These are phyloP conservation scores for Boechera stricta DNA, from an alignment of 345 rosid genomes.

Conservation along the genomic window DNA sequence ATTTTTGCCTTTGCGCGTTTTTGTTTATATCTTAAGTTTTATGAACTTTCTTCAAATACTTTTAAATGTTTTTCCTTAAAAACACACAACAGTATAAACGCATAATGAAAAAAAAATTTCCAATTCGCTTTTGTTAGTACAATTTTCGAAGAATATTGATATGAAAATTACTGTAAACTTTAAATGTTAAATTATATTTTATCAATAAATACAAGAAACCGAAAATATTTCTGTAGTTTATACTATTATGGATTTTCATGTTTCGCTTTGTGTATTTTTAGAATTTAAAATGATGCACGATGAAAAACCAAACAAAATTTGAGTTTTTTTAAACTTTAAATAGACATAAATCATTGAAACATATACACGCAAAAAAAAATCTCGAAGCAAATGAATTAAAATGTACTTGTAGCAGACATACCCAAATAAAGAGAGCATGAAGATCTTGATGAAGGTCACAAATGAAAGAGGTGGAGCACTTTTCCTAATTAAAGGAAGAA, in stretches of 20 bases:
- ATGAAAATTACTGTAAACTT: background rate
- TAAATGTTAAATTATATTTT: background rate
- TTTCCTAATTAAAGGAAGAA: conserved; percentile 54
- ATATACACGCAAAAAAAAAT: background rate
- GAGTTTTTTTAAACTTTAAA: background rate
- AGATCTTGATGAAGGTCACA: conserved; percentile 74
- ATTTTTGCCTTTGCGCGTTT: background rate
- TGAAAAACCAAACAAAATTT: background rate
- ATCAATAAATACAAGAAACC: conserved; percentile 8
- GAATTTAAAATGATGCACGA: background rate
- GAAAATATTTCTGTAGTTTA: background rate
- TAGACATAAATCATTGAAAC: background rate
- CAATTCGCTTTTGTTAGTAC: background rate
- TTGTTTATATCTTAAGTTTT: background rate
- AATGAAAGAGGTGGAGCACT: conserved; percentile 69
- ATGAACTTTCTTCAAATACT: background rate
- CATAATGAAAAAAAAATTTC: background rate
- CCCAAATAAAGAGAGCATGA: conserved; percentile 78
- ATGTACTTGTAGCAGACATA: conserved; percentile 35
- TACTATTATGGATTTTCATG: background rate
- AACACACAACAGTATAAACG: background rate
- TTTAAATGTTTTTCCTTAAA: background rate
- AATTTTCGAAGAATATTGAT: background rate
- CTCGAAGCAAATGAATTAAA: background rate
- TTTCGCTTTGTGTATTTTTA: background rate